Conservation (phyloP, 768 basidiomycete genomes). For the Postia placenta region DNA sequence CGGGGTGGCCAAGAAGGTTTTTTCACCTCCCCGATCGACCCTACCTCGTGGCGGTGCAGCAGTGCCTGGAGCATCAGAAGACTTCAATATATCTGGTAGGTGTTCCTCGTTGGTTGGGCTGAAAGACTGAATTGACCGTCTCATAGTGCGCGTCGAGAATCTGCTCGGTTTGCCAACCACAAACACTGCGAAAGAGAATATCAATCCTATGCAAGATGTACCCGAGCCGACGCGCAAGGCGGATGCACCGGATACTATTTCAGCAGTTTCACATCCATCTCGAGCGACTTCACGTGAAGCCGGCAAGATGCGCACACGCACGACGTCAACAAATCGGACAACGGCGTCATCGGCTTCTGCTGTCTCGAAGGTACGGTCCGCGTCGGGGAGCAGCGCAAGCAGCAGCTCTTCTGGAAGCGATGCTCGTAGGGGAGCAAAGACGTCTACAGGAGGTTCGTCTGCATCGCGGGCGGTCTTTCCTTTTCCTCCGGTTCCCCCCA, state of each 20-base stretch:
- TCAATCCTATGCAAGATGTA: neutral
- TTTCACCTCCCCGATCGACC: conserved; percentile 14
- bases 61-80: neutral
- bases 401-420: neutral
- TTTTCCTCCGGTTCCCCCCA: neutral
- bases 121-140: neutral
- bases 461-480: conserved; percentile 2
- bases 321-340: neutral
- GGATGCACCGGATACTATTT: conserved; percentile 1
- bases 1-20: conserved; percentile 8
- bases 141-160: conserved; percentile 12
- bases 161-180: conserved; percentile 8
- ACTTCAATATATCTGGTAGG: conserved; percentile 11
- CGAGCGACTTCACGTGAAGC: conserved; percentile 6
- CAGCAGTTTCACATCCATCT: neutral
- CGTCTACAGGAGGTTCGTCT: conserved; percentile 5
- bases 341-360: conserved; percentile 9
- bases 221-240: neutral
- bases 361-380: conserved; percentile 7
- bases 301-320: neutral
- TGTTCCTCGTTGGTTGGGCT: neutral
- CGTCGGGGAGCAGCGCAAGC: conserved; percentile 3
- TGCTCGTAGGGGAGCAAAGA: conserved; percentile 7
- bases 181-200: conserved; percentile 9
- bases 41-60: neutral